phyloP scores from a whole-genome alignment of 441 rosid genomes.

The Flueggea neowawraea region DNA sequence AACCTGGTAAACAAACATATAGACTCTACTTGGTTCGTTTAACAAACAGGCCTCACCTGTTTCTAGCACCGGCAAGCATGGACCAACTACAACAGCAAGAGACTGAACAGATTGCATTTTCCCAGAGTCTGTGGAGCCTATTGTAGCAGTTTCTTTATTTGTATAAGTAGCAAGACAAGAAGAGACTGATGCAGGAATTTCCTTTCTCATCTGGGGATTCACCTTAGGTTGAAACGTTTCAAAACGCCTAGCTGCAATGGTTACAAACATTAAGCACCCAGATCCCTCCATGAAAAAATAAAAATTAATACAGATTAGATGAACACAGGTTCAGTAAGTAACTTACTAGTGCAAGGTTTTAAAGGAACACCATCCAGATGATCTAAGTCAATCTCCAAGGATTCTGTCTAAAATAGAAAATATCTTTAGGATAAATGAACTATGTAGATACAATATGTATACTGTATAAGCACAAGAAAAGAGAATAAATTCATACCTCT shows the following conservation, averaged over 20 bases:
- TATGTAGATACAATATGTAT: too few relatives aligned
- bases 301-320: not conserved
- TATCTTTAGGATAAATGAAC: not conserved
- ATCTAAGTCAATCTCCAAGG: slow-evolving; percentile 20
- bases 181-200: slow-evolving; percentile 1
- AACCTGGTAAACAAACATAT: too few relatives aligned
- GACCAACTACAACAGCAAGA: slow-evolving; percentile 6
- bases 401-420: slow-evolving; percentile 4
- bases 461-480: too few relatives aligned
- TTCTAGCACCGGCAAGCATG: too few relatives aligned
- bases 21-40: too few relatives aligned
- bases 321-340: too few relatives aligned
- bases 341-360: not conserved
- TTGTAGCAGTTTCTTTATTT: not conserved
- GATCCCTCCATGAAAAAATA: not conserved
- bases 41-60: too few relatives aligned
- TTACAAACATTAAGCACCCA: not conserved
- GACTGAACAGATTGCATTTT: slow-evolving; percentile 3
- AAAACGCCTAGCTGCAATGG: slow-evolving; percentile 15
- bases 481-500: too few relatives aligned
- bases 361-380: slow-evolving; percentile 12
- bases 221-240: slow-evolving; percentile 20
- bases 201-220: slow-evolving; percentile 14
- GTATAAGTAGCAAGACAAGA: not conserved
- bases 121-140: slow-evolving; percentile 2